These are phyloP conservation scores for Willaertia magna DNA, from an alignment of 208 protist genomes.

Conservation along the genomic window DNA sequence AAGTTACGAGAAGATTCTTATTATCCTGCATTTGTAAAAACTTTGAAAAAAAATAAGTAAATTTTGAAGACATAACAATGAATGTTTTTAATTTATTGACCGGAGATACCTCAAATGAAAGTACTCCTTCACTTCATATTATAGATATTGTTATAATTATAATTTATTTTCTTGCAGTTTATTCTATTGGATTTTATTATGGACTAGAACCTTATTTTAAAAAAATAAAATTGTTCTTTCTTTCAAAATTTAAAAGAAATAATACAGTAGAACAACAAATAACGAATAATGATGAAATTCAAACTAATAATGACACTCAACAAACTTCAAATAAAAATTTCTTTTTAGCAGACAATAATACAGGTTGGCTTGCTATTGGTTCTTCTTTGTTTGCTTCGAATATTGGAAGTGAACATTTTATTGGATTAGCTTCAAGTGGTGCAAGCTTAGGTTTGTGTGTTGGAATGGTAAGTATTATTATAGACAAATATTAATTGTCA, in stretches of 20 bases:
- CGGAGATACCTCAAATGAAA: too few species aligned
- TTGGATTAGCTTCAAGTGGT: not conserved
- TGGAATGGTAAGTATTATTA: too few species aligned
- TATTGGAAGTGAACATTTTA: not conserved
- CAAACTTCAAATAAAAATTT: not conserved
- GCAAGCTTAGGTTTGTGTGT: not conserved
- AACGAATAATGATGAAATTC: not conserved
- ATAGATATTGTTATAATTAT: not conserved
- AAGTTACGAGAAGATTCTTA: too few species aligned
- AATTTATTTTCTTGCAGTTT: not conserved
- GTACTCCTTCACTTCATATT: not conserved
- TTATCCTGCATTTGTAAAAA: too few species aligned
- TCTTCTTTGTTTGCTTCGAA: constrained; percentile 5
- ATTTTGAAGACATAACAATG: too few species aligned
- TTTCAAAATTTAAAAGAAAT: not conserved
- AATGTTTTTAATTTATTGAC: too few species aligned
- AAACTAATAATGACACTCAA: not conserved
- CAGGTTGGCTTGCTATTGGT: not conserved
- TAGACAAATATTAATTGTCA: too few species aligned
- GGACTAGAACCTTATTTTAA: not conserved
- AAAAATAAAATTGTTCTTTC: not conserved
- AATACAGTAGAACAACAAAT: not conserved
- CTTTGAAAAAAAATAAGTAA: too few species aligned
- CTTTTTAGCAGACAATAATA: not conserved
- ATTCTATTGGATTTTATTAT: not conserved